phyloP scores from a whole-genome alignment of 2,329 filamentous ascomycete species.

The Eutypella sp. region DNA sequence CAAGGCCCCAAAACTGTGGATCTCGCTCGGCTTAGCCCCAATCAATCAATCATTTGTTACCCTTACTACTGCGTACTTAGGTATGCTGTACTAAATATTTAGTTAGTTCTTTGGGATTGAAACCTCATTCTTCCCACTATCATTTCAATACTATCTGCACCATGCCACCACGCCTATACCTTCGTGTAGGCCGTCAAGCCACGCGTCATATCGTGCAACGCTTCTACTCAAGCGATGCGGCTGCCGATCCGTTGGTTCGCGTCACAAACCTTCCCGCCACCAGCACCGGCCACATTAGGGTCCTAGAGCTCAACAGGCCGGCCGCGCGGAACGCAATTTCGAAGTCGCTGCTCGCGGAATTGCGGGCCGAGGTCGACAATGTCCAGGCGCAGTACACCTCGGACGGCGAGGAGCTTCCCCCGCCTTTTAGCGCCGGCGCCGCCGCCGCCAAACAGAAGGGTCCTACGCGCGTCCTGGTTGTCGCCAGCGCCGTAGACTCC shows the following conservation, averaged over 20 bases:
- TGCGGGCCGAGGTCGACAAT: slow-evolving; percentile 67
- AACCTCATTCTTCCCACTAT: too few species aligned
- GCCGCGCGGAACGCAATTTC: slow-evolving; percentile 89
- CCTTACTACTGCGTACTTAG: too few species aligned
- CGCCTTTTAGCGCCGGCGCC: slow-evolving; percentile 40
- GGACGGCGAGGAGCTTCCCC: slow-evolving; percentile 47
- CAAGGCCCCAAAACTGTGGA: too few species aligned
- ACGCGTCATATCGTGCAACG: slow-evolving; percentile 16
- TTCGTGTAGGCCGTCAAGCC: slow-evolving; percentile 12
- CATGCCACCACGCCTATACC: slow-evolving; percentile 23
- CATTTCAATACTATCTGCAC: neutral
- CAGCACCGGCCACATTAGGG: slow-evolving; percentile 75
- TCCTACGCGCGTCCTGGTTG: slow-evolving; percentile 72
- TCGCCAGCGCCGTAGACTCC: slow-evolving; percentile 79
- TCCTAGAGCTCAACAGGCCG: slow-evolving; percentile 84
- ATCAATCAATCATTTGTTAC: too few species aligned
- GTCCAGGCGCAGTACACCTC: slow-evolving; percentile 60
- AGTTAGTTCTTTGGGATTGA: too few species aligned
- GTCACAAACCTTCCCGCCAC: slow-evolving; percentile 72
- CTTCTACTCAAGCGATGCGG: slow-evolving; percentile 38
- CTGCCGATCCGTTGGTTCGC: slow-evolving; percentile 53
- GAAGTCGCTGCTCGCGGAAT: slow-evolving; percentile 63
- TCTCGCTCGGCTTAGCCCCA: too few species aligned
- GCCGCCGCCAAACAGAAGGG: slow-evolving; percentile 41
- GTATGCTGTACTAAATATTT: too few species aligned